Evolutionary conservation across 768 basidiomycete species (phyloP).

Genomic region (Tremella mesenterica): DNA sequence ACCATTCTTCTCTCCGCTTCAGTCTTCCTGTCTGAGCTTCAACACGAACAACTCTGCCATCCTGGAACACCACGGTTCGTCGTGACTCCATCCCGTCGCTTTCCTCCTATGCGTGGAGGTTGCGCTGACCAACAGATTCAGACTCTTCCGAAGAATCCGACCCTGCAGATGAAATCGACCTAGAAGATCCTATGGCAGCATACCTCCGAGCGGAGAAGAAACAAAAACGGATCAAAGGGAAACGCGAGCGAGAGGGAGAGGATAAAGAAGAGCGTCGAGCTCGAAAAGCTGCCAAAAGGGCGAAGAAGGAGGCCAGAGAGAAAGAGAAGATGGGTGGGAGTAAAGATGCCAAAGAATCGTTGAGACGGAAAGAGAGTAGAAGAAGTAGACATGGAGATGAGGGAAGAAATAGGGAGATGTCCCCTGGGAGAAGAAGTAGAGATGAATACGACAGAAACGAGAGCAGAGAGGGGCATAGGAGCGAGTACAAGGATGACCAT

Average conservation of each 20-base stretch:
- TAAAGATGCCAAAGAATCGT: not conserved
- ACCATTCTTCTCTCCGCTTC: too few species aligned
- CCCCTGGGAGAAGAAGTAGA: not conserved
- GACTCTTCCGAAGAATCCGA: constrained; percentile 19
- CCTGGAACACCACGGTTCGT: too few species aligned
- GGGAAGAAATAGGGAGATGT: not conserved
- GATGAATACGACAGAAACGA: not conserved
- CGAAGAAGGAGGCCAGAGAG: constrained; percentile 50
- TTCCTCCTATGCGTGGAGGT: too few species aligned
- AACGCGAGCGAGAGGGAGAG: constrained; percentile 49
- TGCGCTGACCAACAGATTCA: not conserved
- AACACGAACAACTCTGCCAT: too few species aligned
- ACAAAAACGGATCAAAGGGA: constrained; percentile 52
- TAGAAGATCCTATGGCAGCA: constrained; percentile 96
- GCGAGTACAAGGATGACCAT: too few species aligned
- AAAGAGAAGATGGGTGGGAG: not conserved
- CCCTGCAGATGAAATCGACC: constrained; percentile 57
- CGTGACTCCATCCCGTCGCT: too few species aligned
- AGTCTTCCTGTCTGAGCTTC: too few species aligned
- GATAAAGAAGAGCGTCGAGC: constrained; percentile 53
- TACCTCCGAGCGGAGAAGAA: constrained; percentile 63
- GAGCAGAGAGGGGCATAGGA: not conserved
- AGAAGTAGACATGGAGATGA: not conserved
- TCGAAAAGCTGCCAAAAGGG: constrained; percentile 64
- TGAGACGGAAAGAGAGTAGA: constrained; percentile 2